Base-by-base conservation (phyloP, 768 basidiomycete species). In the Boletus subparvulus region DNA sequence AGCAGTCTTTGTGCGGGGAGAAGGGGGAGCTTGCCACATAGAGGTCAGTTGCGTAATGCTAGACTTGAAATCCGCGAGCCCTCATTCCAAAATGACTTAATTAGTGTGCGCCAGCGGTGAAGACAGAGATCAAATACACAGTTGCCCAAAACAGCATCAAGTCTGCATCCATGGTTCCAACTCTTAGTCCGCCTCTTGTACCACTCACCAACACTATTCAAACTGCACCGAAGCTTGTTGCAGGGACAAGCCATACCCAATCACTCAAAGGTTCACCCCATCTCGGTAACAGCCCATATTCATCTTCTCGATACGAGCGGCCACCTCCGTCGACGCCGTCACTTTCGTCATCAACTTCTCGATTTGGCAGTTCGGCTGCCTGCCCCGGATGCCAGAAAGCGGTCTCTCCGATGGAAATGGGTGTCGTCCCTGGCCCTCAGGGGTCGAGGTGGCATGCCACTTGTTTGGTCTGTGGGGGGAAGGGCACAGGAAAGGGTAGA, bases 351-450 rank as follows among this genome's bases (percentile, higher is more conserved):
- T 53, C 66, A 6, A 49, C 57, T 7, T 71, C 73, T 46, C 72
- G 72, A 21, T 73, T 74, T 26, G 73, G 73, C 30, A 69, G 70
- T 53, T 75, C 74, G 7, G 78, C 80, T 55, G n/a, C 65, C 28
- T 94, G 92, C 63, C 90, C 90, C 11, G 90, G 88, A 26, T 94
- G 92, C 69, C 77, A 76, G 50, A 84, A 81, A 62, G 66, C 82
- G 0, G 92, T 93, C 13, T 89, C 88, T 16, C 82, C 82, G 2
- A 92, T 94, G 90, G 92, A 93, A 65, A 78, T 82, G 55, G 92
- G 92, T 10, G 90, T 93, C 32, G 87, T 94, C 39, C 86, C 90
- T 28, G 92, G 92, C 6, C 92, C 92, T 24, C 86, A 89, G 57
- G 88, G 88, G 36, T 85, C 86, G 33, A 81, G 82, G 59, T 94